phyloP scores from a whole-genome alignment of 1,139 yeast species.

The Suhomyces panamericanus region DNA sequence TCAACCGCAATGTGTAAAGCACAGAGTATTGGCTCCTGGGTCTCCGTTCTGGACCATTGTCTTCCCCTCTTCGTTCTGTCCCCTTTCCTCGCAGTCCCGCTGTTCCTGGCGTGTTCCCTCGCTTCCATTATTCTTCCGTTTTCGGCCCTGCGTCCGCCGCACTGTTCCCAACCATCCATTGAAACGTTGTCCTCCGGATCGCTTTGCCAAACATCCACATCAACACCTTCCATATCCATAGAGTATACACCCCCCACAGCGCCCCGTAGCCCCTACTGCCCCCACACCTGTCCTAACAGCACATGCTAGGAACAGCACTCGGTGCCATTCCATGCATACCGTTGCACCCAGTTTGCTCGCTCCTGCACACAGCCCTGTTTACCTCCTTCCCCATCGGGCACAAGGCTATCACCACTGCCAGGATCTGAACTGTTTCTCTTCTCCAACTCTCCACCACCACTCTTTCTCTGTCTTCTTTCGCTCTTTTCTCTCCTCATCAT shows the following conservation, averaged over 20 bases:
- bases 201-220: not conserved
- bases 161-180: not conserved
- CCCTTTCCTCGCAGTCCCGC: no score
- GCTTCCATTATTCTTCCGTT: not conserved
- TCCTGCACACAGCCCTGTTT: slow-evolving; percentile 6
- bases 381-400: slow-evolving; percentile 12
- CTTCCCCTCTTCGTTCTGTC: no score
- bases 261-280: not conserved
- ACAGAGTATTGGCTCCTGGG: no score
- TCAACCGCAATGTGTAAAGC: no score
- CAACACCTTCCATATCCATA: not conserved
- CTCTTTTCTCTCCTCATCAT: not conserved
- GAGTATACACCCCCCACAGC: not conserved
- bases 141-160: not conserved
- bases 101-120: no score
- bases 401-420: slow-evolving; percentile 2
- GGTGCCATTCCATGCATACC: no score
- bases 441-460: not conserved
- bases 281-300: no score
- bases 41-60: no score
- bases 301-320: no score
- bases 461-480: not conserved
- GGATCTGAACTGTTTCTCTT: slow-evolving; percentile 6
- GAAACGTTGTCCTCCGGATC: no score
- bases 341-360: no score